Base-by-base conservation (phyloP, 306 rosid species). In the Carpinus viminea region DNA sequence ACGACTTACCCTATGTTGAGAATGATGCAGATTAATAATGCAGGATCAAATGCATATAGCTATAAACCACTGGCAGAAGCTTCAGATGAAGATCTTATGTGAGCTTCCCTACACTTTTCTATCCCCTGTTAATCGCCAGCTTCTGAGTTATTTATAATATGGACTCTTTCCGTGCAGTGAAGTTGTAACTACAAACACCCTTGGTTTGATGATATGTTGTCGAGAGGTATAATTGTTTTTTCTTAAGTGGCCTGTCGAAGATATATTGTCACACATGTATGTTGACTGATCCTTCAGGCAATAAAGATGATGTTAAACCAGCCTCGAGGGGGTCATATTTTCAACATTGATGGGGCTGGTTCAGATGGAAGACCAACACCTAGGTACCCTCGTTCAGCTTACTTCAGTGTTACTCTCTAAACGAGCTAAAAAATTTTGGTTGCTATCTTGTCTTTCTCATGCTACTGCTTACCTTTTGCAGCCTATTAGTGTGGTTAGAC, bases 291-390 rank as follows among this genome's bases (percentile, higher is more conserved):
- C 78, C 72, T 75, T 72, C 79, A 94, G 98, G 98, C 97, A 82
- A 92, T 94, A 70, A 92, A 91, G 82, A 87, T 92, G 95, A 94
- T 94, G 98, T 86, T 74, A 78, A 85, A 79, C 85, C 97, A 94
- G 80, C 90, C 90, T 72, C 87, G 93, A 8, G 98, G 98, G 66
- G 98, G 98, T 77, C 98, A 92, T 85, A 81, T 94, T 76, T 94
- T 94, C 89, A 94, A 92, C 85, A 91, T 94, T 75, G 98, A 94
- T 74, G 98, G 97, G 77, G 98, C 98, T 15, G 98, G 97, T 87
- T 92, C 98, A 28, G 97, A 94, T 83, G 98, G 98, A 82, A 88
- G 97, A 86, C 98, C 98, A 61, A 94, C 98, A 52, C 98, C 98
- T 2, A 91, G 98, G 97, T 94, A 68, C 74, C 47, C 21, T 79